Percentiles rank a stretch among this genome's conserved stretches.
phyloP scores from a whole-genome alignment of 176 grass and related monocot species.

The Oryza meyeriana region DNA sequence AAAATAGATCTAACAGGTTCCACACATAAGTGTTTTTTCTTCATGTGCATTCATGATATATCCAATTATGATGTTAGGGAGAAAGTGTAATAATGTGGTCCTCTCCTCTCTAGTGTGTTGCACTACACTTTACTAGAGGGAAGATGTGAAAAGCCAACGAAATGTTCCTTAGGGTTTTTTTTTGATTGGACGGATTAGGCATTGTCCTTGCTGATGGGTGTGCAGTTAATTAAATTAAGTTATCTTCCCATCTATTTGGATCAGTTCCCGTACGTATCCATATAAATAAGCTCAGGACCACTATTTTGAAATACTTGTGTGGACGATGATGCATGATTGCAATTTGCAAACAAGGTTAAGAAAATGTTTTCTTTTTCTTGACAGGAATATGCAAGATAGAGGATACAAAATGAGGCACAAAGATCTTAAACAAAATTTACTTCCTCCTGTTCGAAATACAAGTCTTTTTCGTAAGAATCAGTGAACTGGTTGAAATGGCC shows the following conservation, averaged over 20 bases:
- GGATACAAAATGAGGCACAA: not conserved
- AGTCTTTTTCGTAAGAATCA: no score
- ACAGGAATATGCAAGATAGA: not conserved
- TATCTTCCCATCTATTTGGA: not conserved
- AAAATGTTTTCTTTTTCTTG: not conserved
- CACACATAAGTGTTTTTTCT: not conserved
- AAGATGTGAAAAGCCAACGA: not conserved
- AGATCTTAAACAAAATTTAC: no score
- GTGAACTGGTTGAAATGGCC: no score
- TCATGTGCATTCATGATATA: not conserved
- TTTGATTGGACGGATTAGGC: not conserved
- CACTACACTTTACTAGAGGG: not conserved
- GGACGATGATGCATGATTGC: not conserved
- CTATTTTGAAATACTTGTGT: not conserved
- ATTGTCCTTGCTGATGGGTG: not conserved
- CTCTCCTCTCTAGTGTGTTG: not conserved
- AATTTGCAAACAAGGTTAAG: not conserved
- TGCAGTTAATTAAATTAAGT: not conserved
- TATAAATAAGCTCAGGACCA: not conserved
- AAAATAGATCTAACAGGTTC: not conserved
- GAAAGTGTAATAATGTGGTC: not conserved
- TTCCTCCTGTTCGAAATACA: no score
- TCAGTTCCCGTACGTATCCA: not conserved
- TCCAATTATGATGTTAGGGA: not conserved
- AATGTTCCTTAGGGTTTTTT: not conserved